Evolutionary conservation across 208 protist species (phyloP).

Genomic region (Angomonas ambiguus): DNA sequence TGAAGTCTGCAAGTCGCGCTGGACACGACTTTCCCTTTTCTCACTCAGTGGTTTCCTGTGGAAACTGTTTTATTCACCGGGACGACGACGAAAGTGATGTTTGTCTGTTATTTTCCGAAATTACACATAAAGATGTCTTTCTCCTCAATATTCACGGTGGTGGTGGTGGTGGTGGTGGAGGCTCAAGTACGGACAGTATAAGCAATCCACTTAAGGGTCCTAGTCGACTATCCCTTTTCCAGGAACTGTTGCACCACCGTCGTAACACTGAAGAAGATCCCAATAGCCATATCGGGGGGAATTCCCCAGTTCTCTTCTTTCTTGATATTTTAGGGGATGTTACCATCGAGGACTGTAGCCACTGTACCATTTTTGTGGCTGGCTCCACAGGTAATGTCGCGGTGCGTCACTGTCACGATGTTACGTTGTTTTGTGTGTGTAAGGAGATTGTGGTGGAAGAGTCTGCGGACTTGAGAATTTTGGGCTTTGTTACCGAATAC

Average conservation of each 20-base stretch:
- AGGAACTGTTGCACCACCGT: background rate
- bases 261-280: background rate
- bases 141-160: conserved; percentile 54
- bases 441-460: conserved; percentile 41
- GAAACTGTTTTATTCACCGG: conserved; percentile 51
- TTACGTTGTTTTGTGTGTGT: conserved; percentile 44
- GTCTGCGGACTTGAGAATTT: conserved; percentile 32
- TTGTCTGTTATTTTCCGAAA: conserved; percentile 48
- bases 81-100: conserved; percentile 40
- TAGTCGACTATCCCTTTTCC: background rate
- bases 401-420: conserved; percentile 44
- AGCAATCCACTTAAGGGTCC: background rate
- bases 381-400: conserved; percentile 45
- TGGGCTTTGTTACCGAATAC: conserved; percentile 58
- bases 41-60: conserved; percentile 39
- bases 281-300: background rate
- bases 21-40: conserved; percentile 61
- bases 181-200: background rate
- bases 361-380: conserved; percentile 64
- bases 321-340: conserved; percentile 62
- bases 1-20: conserved; percentile 16
- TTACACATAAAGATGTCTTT: conserved; percentile 40
- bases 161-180: background rate
- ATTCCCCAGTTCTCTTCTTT: conserved; percentile 61
- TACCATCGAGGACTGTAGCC: conserved; percentile 53